Evolutionary conservation across 1,284 basidiomycete species (phyloP).

Genomic region (Coniferiporia weirii): DNA sequence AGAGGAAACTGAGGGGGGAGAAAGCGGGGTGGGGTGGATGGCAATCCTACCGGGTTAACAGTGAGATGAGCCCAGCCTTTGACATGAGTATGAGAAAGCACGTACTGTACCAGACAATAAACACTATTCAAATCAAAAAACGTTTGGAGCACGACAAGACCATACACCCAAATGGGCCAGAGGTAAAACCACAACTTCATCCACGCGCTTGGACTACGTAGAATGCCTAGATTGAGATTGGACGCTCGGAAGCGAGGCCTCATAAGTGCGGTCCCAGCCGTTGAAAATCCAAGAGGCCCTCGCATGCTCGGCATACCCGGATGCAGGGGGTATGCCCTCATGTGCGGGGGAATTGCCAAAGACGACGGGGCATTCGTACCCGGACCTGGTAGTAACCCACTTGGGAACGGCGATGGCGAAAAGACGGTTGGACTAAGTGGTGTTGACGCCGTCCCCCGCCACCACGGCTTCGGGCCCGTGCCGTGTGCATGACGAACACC

Average conservation of each 20-base stretch:
- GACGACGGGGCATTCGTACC: constrained; percentile 21
- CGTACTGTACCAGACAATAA: constrained; percentile 72
- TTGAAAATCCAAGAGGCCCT: not conserved
- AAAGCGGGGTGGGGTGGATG: constrained; percentile 60
- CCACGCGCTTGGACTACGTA: constrained; percentile 44
- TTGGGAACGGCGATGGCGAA: constrained; percentile 9
- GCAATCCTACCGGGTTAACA: constrained; percentile 44
- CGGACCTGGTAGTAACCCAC: not conserved
- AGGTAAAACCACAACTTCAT: constrained; percentile 25
- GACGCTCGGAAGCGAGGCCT: constrained; percentile 61
- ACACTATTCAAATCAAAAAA: constrained; percentile 80
- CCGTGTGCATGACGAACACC: constrained; percentile 6
- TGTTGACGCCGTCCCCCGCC: constrained; percentile 13
- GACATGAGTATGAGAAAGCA: constrained; percentile 20
- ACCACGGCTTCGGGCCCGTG: constrained; percentile 14
- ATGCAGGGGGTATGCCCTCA: constrained; percentile 22
- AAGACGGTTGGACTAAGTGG: constrained; percentile 15
- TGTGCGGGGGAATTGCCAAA: constrained; percentile 29
- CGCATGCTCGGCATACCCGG: constrained; percentile 5
- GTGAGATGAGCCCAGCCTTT: not conserved
- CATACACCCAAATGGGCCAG: constrained; percentile 62
- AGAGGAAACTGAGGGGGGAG: constrained; percentile 42
- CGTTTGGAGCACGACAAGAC: constrained; percentile 66
- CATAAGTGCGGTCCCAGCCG: constrained; percentile 15
- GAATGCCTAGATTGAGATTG: constrained; percentile 57